A percentile compares a stretch with the other conserved stretches of the same genome.
These are phyloP conservation scores for Macrophomina pseudophaseolina DNA, from an alignment of 2,329 filamentous ascomycete genomes.

Conservation along the genomic window DNA sequence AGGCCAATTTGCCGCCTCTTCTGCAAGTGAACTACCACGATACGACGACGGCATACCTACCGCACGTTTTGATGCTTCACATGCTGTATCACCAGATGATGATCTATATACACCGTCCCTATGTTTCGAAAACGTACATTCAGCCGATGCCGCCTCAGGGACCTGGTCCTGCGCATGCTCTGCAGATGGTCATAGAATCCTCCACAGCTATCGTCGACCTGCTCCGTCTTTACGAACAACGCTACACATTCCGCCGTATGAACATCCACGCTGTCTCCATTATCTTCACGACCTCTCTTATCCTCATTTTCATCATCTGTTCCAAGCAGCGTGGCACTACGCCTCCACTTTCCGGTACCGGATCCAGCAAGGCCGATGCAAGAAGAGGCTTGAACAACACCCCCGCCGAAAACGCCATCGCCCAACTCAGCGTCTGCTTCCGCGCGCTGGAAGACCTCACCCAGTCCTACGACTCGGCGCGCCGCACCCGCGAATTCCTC, in stretches of 20 bases:
- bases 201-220: constrained; percentile 46
- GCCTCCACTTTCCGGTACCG: constrained; percentile 2
- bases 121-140: constrained; percentile 46
- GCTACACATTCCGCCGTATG: constrained; percentile 28
- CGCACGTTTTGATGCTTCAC: constrained; percentile 50
- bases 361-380: background rate
- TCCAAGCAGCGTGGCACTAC: constrained; percentile 23
- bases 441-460: constrained; percentile 25
- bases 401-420: constrained; percentile 15
- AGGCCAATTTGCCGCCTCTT: constrained; percentile 44
- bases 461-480: constrained; percentile 23
- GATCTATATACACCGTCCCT: constrained; percentile 51
- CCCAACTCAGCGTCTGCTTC: constrained; percentile 27
- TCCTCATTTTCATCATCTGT: constrained; percentile 28
- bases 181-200: constrained; percentile 50
- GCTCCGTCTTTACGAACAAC: constrained; percentile 37
- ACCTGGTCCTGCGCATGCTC: constrained; percentile 51
- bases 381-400: background rate
- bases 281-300: constrained; percentile 28
- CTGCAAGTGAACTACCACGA: constrained; percentile 45
- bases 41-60: constrained; percentile 41
- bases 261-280: constrained; percentile 29
- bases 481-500: constrained; percentile 25
- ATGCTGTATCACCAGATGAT: constrained; percentile 53
- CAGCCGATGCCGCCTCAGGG: constrained; percentile 44